Conservation (phyloP, 2,329 filamentous ascomycete species). For the Aspergillus cejpii region DNA sequence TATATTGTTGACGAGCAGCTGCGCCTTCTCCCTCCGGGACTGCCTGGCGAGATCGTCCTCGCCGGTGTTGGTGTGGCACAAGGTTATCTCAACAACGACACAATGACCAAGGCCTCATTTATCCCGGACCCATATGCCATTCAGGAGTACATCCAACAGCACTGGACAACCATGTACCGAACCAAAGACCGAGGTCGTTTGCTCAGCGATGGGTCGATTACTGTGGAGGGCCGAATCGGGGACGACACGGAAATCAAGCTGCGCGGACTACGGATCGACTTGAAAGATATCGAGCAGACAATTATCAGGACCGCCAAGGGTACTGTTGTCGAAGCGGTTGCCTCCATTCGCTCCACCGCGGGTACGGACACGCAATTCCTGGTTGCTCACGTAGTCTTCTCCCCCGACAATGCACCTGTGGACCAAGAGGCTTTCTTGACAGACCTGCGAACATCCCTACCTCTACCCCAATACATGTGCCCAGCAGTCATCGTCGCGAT, state of each 20-base stretch:
- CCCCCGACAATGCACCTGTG: not conserved
- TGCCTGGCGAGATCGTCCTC: conserved; percentile 42
- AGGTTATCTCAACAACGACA: conserved; percentile 16
- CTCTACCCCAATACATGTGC: conserved; percentile 35
- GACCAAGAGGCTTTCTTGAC: conserved; percentile 8
- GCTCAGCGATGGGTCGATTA: conserved; percentile 16
- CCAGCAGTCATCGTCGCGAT: conserved; percentile 27
- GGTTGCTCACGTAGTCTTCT: conserved; percentile 34
- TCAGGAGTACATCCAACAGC: not conserved
- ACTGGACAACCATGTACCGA: conserved; percentile 16
- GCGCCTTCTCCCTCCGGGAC: conserved; percentile 35
- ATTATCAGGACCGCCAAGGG: conserved; percentile 21
- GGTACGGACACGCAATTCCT: conserved; percentile 20
- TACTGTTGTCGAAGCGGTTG: conserved; percentile 25
- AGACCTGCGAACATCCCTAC: too few relatives aligned
- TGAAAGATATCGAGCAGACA: conserved; percentile 39
- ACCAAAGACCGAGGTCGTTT: conserved; percentile 18
- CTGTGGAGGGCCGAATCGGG: conserved; percentile 16
- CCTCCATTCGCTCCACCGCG: conserved; percentile 24
- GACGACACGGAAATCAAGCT: conserved; percentile 19
- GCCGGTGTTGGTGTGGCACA: conserved; percentile 24
- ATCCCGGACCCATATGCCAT: conserved; percentile 5
- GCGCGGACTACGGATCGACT: conserved; percentile 34
- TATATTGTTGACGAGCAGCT: conserved; percentile 33
- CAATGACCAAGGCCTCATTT: conserved; percentile 2